Evolutionary conservation across 129 eudicot genomes (phyloP), one percentile per base, ranked within the genome.

Genomic region (Tanacetum coccineum): DNA sequence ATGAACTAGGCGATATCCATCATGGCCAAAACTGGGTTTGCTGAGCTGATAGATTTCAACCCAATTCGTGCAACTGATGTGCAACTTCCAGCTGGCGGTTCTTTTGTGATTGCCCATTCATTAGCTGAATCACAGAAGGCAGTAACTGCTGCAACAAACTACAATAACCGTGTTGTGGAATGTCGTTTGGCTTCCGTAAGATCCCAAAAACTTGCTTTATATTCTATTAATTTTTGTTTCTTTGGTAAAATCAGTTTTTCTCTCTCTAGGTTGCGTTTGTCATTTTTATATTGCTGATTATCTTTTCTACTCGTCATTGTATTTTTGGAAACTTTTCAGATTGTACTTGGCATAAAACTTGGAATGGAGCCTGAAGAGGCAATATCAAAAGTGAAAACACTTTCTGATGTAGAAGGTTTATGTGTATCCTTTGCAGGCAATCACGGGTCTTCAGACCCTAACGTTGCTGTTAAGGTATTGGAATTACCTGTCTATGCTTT

Each of bases 81-180:
- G 70, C 85, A 82, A 73, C 97, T 90, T 64, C 97, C 97, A 9
- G 70, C 78, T 70, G 92, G 95, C 1, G 97, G 97, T 4, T 76
- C 95, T 18, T 90, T 90, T 75, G 87, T 90, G 14, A 90, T 90
- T 67, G 95, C 92, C 2, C 91, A 90, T 77, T 90, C 97, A 53
- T 64, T 90, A 76, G 97, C 97, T 47, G 92, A 87, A 73, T 90
- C 97, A 13, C 89, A 87, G 71, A 90, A 90, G 77, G 97, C 97
- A 60, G 97, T 87, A 53, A 90, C 97, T 15, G 97, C 97, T 74
- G 95, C 97, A 50, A 85, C 91, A 22, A 90, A 90, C 57, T 90
- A 90, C 85, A 90, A 90, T 76, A 90, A 90, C 40, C 81, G 97
- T 44, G 97, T 90, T 57, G 93, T 90, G 59, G 97, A 90, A 64